A percentile compares a stretch with the other conserved stretches of the same genome.
These are phyloP conservation scores for Condylostoma magnum DNA, from an alignment of 169 alveolate species.

Conservation along the genomic window DNA sequence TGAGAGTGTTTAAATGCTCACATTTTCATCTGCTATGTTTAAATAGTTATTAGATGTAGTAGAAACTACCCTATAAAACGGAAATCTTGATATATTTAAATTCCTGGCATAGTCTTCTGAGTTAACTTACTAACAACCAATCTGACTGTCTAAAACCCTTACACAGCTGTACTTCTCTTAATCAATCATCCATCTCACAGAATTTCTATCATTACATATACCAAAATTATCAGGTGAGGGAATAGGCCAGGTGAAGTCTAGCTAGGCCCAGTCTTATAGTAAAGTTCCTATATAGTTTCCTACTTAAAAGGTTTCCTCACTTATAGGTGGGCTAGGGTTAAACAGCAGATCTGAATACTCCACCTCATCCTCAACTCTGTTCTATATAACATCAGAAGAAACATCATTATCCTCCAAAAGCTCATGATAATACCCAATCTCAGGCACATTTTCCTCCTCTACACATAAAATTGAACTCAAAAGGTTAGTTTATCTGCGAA, in stretches of 20 bases:
- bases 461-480: too few relatives aligned
- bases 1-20: neutral
- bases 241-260: neutral
- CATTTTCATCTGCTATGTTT: too few relatives aligned
- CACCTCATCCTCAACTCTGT: neutral
- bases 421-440: neutral
- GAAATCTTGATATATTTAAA: too few relatives aligned
- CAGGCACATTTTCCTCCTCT: constrained; percentile 24
- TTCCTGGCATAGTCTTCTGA: too few relatives aligned
- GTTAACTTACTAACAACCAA: too few relatives aligned
- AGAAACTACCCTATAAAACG: too few relatives aligned
- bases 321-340: neutral
- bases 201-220: neutral
- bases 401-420: neutral
- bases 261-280: neutral
- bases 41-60: too few relatives aligned
- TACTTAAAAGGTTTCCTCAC: neutral
- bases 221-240: constrained; percentile 27
- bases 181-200: neutral
- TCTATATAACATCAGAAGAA: neutral
- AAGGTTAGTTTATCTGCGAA: too few relatives aligned
- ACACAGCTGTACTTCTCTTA: too few relatives aligned
- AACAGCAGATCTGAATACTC: neutral
- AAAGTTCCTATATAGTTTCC: neutral
- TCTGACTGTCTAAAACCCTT: too few relatives aligned